Percentiles rank a stretch among this genome's conserved stretches.
phyloP scores from a whole-genome alignment of 2,329 filamentous ascomycete genomes.

The Fusarium keratoplasticum region DNA sequence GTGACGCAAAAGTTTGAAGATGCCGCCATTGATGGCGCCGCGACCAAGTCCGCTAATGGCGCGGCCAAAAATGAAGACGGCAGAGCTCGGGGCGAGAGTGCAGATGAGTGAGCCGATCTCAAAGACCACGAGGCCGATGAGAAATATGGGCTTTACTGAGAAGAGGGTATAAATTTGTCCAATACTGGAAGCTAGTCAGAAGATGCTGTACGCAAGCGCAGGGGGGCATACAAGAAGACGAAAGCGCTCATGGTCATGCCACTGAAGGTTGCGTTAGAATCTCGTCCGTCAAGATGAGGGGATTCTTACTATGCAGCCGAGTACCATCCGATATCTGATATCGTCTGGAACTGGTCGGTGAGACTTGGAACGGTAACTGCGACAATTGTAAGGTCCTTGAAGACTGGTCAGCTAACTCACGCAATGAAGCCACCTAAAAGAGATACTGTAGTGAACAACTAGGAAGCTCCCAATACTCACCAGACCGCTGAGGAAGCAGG shows the following conservation, averaged over 20 bases:
- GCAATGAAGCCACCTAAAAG: too few relatives aligned
- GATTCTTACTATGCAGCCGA: conserved; percentile 38
- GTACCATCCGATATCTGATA: conserved; percentile 43
- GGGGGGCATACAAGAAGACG: conserved; percentile 32
- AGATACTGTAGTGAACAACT: too few relatives aligned
- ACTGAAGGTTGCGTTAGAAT: conserved; percentile 3
- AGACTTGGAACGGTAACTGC: conserved; percentile 39
- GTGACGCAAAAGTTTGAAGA: conserved; percentile 40
- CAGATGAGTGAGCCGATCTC: conserved; percentile 50
- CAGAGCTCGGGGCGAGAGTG: conserved; percentile 49
- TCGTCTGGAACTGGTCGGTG: conserved; percentile 41
- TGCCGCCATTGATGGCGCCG: conserved; percentile 38
- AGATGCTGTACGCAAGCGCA: accelerated
- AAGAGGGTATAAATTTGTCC: conserved; percentile 48
- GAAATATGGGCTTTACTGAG: conserved; percentile 45
- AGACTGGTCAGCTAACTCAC: neutral
- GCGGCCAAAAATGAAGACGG: conserved; percentile 51
- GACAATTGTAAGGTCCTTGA: conserved; percentile 38
- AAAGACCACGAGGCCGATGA: conserved; percentile 45
- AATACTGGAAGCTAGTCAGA: conserved; percentile 29
- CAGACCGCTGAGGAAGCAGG: conserved; percentile 38
- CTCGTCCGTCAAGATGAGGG: accelerated
- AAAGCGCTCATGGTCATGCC: conserved; percentile 42
- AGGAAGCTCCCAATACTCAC: too few relatives aligned
- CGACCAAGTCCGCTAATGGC: conserved; percentile 51